A percentile compares a stretch with the other conserved stretches of the same genome.
These are phyloP conservation scores for Apiotrichum brassicae DNA, from an alignment of 1,284 basidiomycete genomes.

Conservation along the genomic window DNA sequence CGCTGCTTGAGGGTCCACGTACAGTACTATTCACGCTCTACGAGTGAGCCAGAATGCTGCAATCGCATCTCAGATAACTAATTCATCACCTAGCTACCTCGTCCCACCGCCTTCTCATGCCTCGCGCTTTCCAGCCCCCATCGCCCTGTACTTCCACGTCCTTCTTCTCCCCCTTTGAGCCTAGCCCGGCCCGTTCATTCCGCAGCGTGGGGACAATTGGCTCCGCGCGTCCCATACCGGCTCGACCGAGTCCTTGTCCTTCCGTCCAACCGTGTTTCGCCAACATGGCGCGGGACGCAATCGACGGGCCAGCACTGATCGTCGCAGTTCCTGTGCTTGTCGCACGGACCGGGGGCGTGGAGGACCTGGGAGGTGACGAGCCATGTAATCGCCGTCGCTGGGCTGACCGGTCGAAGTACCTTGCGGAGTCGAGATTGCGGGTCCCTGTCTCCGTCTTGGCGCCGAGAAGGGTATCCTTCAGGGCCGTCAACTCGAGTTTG, in stretches of 20 bases:
- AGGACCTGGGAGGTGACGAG: constrained; percentile 7
- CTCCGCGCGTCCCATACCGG: constrained; percentile 26
- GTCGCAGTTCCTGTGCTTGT: background rate
- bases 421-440: background rate
- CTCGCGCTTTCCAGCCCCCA: constrained; percentile 32
- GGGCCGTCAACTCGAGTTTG: constrained; percentile 28
- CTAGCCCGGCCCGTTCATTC: constrained; percentile 30
- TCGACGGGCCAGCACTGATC: background rate
- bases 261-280: constrained; percentile 38
- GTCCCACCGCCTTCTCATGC: constrained; percentile 30
- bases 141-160: constrained; percentile 8
- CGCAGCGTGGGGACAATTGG: constrained; percentile 26
- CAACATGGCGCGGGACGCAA: constrained; percentile 24
- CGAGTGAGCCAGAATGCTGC: too few relatives aligned
- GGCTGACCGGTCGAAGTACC: constrained; percentile 37
- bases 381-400: constrained; percentile 31
- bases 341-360: too few relatives aligned
- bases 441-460: background rate
- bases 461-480: constrained; percentile 32
- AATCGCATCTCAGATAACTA: too few relatives aligned
- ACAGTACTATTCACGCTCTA: too few relatives aligned
- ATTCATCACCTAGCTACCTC: too few relatives aligned
- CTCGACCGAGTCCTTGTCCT: constrained; percentile 33
- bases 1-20: too few relatives aligned
- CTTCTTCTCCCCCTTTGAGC: constrained; percentile 17